phyloP scores from a whole-genome alignment of 768 basidiomycete species.

The Termitomyces heimii region DNA sequence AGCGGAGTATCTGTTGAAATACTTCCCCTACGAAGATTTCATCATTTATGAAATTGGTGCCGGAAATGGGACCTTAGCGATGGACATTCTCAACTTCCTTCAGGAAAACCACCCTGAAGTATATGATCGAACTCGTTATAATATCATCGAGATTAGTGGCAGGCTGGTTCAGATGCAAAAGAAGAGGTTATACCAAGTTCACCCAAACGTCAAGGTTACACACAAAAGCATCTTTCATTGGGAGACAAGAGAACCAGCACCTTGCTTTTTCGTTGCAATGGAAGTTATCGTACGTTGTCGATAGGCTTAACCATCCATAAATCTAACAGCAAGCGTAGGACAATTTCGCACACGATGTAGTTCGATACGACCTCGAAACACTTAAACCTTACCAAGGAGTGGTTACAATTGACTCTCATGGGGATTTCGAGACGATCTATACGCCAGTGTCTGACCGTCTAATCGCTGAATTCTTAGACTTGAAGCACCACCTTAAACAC shows the following conservation, averaged over 20 bases:
- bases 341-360: constrained; percentile 94
- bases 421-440: constrained; percentile 83
- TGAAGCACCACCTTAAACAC: constrained; percentile 56
- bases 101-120: constrained; percentile 80
- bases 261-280: constrained; percentile 91
- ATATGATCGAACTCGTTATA: constrained; percentile 87
- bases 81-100: constrained; percentile 81
- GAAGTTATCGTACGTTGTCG: constrained; percentile 79
- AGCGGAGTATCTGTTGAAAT: constrained; percentile 88
- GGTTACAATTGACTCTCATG: constrained; percentile 70
- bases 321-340: constrained; percentile 43
- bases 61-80: constrained; percentile 92
- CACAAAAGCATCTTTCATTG: constrained; percentile 87
- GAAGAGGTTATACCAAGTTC: constrained; percentile 51
- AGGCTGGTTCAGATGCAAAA: constrained; percentile 71
- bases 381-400: constrained; percentile 80
- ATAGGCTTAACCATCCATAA: background rate
- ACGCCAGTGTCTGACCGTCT: constrained; percentile 81
- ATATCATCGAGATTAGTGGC: constrained; percentile 91
- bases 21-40: constrained; percentile 95
- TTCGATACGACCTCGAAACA: constrained; percentile 82
- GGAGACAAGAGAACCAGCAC: constrained; percentile 66
- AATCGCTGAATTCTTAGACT: constrained; percentile 68
- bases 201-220: constrained; percentile 63
- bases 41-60: constrained; percentile 97